These are phyloP conservation scores for Amanita inopinata DNA, from an alignment of 768 basidiomycete genomes.

Conservation along the genomic window DNA sequence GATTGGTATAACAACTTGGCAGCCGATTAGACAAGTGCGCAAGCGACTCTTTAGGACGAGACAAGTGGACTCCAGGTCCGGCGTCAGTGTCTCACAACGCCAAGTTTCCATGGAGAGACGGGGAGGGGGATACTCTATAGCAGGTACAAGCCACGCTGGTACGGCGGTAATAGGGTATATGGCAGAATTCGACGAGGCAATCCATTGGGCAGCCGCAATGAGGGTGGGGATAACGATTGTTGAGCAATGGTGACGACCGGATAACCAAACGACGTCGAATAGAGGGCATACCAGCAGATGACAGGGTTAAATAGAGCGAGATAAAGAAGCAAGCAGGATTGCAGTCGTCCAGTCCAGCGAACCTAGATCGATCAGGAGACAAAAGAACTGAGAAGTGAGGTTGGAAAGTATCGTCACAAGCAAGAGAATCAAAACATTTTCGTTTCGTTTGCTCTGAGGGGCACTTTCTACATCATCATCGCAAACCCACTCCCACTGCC, in stretches of 20 bases:
- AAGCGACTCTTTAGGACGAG: background rate
- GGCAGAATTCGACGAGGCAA: background rate
- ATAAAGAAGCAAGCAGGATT: constrained; percentile 4
- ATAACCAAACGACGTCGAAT: background rate
- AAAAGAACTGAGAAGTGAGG: constrained; percentile 8
- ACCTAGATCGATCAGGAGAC: constrained; percentile 1
- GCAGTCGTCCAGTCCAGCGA: constrained; percentile 1
- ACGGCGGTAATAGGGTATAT: constrained; percentile 4
- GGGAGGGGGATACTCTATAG: background rate
- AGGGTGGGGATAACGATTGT: background rate
- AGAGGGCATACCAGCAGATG: background rate
- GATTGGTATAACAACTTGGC: no score
- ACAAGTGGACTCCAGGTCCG: constrained; percentile 1
- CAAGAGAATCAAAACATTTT: background rate
- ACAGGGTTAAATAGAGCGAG: background rate
- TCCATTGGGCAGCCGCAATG: constrained; percentile 4
- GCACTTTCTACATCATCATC: constrained; percentile 16
- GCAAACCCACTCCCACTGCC: constrained; percentile 14
- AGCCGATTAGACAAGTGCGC: background rate
- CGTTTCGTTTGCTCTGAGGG: background rate
- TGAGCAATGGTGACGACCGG: background rate
- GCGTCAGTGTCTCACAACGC: background rate
- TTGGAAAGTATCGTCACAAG: constrained; percentile 2
- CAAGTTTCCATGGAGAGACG: background rate
- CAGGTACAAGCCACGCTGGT: background rate